These are phyloP conservation scores for Cytospora leucostoma DNA, from an alignment of 2,329 filamentous ascomycete species.

Conservation along the genomic window DNA sequence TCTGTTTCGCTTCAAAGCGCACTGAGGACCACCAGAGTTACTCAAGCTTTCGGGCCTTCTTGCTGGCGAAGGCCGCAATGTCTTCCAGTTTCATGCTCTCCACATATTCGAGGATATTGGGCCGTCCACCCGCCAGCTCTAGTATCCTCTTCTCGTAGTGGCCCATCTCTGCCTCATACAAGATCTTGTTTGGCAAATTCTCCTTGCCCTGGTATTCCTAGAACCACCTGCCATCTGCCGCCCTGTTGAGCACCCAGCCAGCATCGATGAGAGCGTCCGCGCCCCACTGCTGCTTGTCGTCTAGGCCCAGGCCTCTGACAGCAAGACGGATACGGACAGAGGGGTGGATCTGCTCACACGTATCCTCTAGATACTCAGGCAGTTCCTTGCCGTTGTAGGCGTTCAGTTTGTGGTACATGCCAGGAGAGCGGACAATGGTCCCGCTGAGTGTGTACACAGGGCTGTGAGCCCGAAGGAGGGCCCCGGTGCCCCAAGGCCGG, in stretches of 20 bases:
- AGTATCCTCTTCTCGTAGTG: constrained; percentile 55
- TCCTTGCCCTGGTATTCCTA: constrained; percentile 56
- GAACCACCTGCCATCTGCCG: constrained; percentile 46
- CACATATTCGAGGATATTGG: constrained; percentile 48
- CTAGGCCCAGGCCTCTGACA: constrained; percentile 50
- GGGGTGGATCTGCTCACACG: constrained; percentile 57
- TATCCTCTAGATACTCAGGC: constrained; percentile 48
- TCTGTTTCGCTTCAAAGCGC: no score
- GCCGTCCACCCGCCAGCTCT: constrained; percentile 45
- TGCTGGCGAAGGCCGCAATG: constrained; percentile 15
- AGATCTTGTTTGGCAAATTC: constrained; percentile 42
- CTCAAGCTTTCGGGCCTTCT: constrained; percentile 8
- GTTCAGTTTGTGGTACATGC: constrained; percentile 49
- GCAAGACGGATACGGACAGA: constrained; percentile 56
- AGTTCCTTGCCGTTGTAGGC: constrained; percentile 41
- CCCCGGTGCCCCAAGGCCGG: constrained; percentile 51
- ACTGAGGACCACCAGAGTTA: not conserved
- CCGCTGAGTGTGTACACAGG: constrained; percentile 49
- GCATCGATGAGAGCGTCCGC: constrained; percentile 45
- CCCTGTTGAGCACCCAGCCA: constrained; percentile 46
- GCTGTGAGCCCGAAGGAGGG: constrained; percentile 43
- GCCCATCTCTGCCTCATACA: constrained; percentile 57
- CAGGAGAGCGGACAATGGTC: constrained; percentile 47
- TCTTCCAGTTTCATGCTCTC: constrained; percentile 33
- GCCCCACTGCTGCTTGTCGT: constrained; percentile 51